These are phyloP conservation scores for Arctium lappa DNA, from an alignment of 129 eudicot genomes.

Conservation along the genomic window DNA sequence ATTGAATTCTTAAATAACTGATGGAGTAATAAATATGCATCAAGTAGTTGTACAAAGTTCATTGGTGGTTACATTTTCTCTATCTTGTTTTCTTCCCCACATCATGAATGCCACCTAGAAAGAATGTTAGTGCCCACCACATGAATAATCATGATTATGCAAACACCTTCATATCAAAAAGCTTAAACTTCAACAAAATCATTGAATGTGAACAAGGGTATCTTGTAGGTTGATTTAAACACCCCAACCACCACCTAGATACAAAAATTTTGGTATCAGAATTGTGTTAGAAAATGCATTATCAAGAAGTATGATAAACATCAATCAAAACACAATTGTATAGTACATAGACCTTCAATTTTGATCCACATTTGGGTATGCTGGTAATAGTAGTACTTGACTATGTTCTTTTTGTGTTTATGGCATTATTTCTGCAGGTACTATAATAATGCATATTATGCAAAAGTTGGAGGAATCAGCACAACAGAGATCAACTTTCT, in stretches of 20 bases:
- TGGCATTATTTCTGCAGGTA: constrained; percentile 43
- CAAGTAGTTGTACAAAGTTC: not conserved
- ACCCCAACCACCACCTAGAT: not conserved
- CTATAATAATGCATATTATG: constrained; percentile 90
- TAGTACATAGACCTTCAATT: not conserved
- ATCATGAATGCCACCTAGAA: constrained; percentile 28
- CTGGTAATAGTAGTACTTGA: not conserved
- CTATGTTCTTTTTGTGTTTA: constrained; percentile 14
- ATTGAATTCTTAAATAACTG: not conserved
- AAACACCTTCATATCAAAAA: constrained; percentile 11
- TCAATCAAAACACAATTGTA: not conserved
- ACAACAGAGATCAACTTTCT: constrained; percentile 84
- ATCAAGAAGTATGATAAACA: not conserved
- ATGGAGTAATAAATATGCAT: not conserved
- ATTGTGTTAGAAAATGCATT: not conserved
- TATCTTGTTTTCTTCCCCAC: constrained; percentile 26
- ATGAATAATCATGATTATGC: constrained; percentile 16
- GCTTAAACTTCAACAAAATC: not conserved
- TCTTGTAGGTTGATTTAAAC: constrained; percentile 2
- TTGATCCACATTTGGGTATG: not conserved
- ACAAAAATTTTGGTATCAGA: not conserved
- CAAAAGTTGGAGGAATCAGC: constrained; percentile 95
- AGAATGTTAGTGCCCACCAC: constrained; percentile 21
- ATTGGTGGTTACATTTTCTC: constrained; percentile 8
- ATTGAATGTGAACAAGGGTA: not conserved